Percentiles rank a stretch among this genome's conserved stretches.
phyloP scores from a whole-genome alignment of 2,329 filamentous ascomycete genomes.

The Mariannaea elegans region DNA sequence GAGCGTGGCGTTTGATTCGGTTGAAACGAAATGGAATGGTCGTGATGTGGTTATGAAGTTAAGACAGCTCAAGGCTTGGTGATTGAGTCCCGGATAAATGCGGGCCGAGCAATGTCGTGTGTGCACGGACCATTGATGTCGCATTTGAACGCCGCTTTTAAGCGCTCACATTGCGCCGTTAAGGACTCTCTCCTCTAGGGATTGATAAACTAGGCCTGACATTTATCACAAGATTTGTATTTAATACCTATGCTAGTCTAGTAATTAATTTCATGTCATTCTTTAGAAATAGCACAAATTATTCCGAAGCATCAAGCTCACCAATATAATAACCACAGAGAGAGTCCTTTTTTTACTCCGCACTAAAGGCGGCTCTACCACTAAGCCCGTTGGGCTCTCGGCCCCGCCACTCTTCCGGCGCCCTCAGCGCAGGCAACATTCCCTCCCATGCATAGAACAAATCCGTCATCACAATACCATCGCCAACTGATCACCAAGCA shows the following conservation, averaged over 20 bases:
- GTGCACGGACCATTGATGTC: neutral
- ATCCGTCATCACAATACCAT: neutral
- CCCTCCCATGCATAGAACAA: neutral
- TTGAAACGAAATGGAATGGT: neutral
- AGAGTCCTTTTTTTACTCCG: no score
- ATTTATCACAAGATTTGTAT: no score
- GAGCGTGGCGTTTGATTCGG: neutral
- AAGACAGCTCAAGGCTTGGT: neutral
- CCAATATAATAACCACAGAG: no score
- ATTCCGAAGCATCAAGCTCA: no score
- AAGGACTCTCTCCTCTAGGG: no score
- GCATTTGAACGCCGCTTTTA: neutral
- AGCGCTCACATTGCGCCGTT: no score
- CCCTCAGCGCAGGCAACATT: neutral
- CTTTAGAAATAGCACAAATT: no score
- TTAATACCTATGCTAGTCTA: no score
- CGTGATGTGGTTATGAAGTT: neutral
- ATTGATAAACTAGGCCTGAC: no score
- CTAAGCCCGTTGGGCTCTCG: neutral
- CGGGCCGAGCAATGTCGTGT: neutral
- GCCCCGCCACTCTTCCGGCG: neutral
- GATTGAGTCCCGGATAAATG: constrained; percentile 8
- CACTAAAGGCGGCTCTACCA: neutral
- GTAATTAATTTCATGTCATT: no score
- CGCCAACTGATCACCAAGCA: neutral